Conservation (phyloP, 108 stramenopile genomes). For the Cyclotella distinguenda region DNA sequence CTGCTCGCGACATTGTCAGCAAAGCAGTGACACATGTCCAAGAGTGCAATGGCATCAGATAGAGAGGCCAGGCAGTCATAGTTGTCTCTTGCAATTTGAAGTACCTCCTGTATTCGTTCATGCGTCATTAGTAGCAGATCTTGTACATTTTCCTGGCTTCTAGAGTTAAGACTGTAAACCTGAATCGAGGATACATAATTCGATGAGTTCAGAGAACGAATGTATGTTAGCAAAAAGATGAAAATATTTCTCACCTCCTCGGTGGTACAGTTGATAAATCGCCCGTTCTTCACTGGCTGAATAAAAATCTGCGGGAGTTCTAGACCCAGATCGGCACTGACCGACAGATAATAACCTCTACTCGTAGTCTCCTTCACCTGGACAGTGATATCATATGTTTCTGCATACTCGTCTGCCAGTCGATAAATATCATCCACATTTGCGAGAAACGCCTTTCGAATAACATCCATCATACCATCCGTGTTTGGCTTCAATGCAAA, state of each 20-base stretch:
- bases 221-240: neutral
- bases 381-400: slow-evolving; percentile 73
- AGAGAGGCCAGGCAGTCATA: slow-evolving; percentile 82
- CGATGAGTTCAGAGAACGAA: neutral
- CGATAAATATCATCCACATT: slow-evolving; percentile 92
- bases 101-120: slow-evolving; percentile 77
- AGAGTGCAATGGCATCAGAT: slow-evolving; percentile 82
- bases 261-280: slow-evolving; percentile 82
- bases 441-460: slow-evolving; percentile 79
- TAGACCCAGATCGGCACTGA: slow-evolving; percentile 58
- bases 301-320: slow-evolving; percentile 77
- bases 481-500: slow-evolving; percentile 85
- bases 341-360: slow-evolving; percentile 79
- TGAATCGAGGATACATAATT: neutral
- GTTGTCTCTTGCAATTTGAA: slow-evolving; percentile 68
- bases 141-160: slow-evolving; percentile 86
- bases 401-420: slow-evolving; percentile 84
- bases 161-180: slow-evolving; percentile 72
- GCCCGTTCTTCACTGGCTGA: slow-evolving; percentile 72
- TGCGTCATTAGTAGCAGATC: slow-evolving; percentile 85
- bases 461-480: slow-evolving; percentile 84
- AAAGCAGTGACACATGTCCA: slow-evolving; percentile 89
- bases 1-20: slow-evolving; percentile 84
- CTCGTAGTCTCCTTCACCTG: slow-evolving; percentile 68
- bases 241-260: slow-evolving; percentile 68